Conservation (phyloP, 2,329 filamentous ascomycete genomes). For the Colletotrichum sp. region DNA sequence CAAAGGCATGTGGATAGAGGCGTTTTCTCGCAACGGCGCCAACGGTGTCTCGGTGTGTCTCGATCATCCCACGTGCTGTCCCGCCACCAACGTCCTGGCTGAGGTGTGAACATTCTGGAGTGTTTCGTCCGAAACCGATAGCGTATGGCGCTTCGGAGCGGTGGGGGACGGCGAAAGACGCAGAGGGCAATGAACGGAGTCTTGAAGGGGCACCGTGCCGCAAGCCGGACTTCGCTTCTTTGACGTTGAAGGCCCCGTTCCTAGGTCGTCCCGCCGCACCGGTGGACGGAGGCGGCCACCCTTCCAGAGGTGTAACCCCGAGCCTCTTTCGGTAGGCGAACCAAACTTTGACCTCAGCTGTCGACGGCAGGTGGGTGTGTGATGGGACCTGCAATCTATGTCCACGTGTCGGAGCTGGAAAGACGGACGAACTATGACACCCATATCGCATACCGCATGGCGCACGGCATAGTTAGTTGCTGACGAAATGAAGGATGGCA, state of each 20-base stretch:
- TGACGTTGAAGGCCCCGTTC: not conserved
- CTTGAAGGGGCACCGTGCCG: not conserved
- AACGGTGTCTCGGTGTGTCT: not conserved
- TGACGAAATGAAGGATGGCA: not conserved
- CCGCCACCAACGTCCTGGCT: not conserved
- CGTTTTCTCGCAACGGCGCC: not conserved
- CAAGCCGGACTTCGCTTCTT: not conserved
- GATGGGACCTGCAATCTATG: not conserved
- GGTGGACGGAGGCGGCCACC: not conserved
- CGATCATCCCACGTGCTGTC: not conserved
- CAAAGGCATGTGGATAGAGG: not conserved
- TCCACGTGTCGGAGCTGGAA: not conserved
- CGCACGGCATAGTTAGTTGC: not conserved
- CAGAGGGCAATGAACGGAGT: not conserved
- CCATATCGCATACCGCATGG: not conserved
- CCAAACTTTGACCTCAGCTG: not conserved
- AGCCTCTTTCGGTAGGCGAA: not conserved
- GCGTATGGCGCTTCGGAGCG: not conserved
- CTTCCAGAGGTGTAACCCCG: not conserved
- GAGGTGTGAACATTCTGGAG: not conserved
- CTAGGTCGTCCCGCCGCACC: not conserved
- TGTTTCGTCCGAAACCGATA: not conserved
- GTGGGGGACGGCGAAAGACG: not conserved
- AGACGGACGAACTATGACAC: not conserved
- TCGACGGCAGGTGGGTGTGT: not conserved